Evolutionary conservation across 306 rosid genomes (phyloP).

Genomic region (Rosa persica): DNA sequence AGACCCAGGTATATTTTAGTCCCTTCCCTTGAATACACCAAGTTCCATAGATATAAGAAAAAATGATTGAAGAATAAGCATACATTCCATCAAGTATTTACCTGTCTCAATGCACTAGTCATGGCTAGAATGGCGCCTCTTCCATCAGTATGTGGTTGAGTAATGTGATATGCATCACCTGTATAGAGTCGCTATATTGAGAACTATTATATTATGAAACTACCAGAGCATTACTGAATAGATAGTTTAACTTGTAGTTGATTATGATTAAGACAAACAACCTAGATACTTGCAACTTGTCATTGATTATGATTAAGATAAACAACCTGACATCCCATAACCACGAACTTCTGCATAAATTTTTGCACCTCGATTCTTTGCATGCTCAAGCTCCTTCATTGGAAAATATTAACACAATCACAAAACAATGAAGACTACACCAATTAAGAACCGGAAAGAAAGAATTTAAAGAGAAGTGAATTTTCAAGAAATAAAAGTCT

Average conservation of each 20-base stretch:
- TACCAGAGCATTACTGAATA: conserved; percentile 11
- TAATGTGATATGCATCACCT: conserved; percentile 96
- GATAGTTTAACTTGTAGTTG: background rate
- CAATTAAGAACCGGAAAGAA: conserved; percentile 14
- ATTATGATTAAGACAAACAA: conserved; percentile 28
- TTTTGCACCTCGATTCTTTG: conserved; percentile 78
- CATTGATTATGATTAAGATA: conserved; percentile 11
- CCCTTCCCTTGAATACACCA: background rate
- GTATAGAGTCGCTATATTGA: conserved; percentile 25
- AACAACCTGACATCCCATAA: conserved; percentile 90
- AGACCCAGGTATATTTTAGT: background rate
- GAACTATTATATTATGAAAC: conserved; percentile 17
- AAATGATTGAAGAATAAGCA: background rate
- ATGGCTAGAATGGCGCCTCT: conserved; percentile 94
- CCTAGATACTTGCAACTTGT: conserved; percentile 29
- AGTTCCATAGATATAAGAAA: background rate
- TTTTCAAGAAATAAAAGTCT: conserved; percentile 7
- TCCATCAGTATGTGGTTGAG: conserved; percentile 88
- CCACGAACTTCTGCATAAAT: conserved; percentile 90
- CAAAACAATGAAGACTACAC: conserved; percentile 18
- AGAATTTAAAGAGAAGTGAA: background rate
- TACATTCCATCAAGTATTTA: conserved; percentile 24
- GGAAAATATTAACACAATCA: conserved; percentile 16
- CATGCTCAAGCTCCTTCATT: conserved; percentile 85
- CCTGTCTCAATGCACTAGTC: conserved; percentile 86